phyloP scores from a whole-genome alignment of 495 filamentous ascomycete genomes.

The Neurospora sp. region DNA sequence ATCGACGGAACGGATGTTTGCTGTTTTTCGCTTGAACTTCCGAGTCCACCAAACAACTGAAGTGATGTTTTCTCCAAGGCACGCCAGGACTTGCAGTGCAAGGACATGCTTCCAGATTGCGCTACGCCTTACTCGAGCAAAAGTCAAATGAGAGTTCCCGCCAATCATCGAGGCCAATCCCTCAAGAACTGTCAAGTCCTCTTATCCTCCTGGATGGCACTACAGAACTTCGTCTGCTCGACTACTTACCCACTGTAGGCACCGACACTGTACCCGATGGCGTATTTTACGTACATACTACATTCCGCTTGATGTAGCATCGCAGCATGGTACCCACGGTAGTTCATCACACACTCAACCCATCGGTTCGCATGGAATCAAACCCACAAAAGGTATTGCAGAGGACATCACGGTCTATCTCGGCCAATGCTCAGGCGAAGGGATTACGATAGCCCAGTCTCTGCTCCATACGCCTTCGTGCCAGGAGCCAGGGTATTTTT shows the following conservation, averaged over 20 bases:
- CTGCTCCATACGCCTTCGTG: background rate
- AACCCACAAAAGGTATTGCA: background rate
- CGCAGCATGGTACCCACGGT: background rate
- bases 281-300: background rate
- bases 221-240: background rate
- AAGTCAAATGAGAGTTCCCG: background rate
- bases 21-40: background rate
- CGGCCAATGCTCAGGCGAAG: background rate
- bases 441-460: background rate
- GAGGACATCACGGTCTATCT: background rate
- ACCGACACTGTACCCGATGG: background rate
- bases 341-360: background rate
- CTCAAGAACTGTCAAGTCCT: background rate
- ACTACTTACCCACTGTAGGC: background rate
- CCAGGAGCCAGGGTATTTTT: background rate
- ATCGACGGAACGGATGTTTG: background rate
- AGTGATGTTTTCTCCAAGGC: background rate
- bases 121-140: background rate
- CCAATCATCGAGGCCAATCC: background rate
- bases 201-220: background rate
- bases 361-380: background rate
- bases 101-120: background rate
- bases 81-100: background rate
- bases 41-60: background rate
- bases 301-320: background rate